Conservation (phyloP, 805 yeast genomes). For the Cyberlindnera mississippiensis region DNA sequence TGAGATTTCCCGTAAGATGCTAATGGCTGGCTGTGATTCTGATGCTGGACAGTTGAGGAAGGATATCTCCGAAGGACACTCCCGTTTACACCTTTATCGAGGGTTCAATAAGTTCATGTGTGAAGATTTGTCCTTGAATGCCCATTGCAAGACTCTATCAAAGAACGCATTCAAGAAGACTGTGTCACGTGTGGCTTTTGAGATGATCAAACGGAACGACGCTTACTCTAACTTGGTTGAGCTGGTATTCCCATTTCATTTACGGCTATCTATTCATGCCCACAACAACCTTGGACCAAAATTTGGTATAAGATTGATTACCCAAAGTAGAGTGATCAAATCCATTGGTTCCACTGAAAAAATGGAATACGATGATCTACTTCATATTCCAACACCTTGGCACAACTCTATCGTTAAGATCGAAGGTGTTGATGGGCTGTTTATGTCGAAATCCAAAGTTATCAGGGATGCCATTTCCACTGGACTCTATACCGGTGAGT, state of each 20-base stretch:
- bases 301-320: conserved; percentile 50
- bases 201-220: conserved; percentile 61
- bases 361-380: conserved; percentile 45
- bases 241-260: conserved; percentile 52
- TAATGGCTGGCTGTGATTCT: conserved; percentile 44
- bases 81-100: conserved; percentile 48
- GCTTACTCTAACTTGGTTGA: conserved; percentile 63
- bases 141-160: conserved; percentile 36
- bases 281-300: conserved; percentile 58
- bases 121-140: conserved; percentile 48
- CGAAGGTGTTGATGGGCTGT: conserved; percentile 31
- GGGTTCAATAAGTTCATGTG: conserved; percentile 59
- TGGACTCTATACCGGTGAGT: conserved; percentile 34
- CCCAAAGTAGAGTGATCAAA: conserved; percentile 40
- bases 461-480: conserved; percentile 34
- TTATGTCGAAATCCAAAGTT: conserved; percentile 34
- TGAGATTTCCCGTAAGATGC: conserved; percentile 36
- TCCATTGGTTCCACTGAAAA: conserved; percentile 36
- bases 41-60: conserved; percentile 61
- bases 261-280: conserved; percentile 59
- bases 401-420: conserved; percentile 49
- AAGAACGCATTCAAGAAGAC: conserved; percentile 44
- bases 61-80: conserved; percentile 49
- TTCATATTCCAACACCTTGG: conserved; percentile 68
- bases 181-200: conserved; percentile 54